Conservation (phyloP, 2,329 filamentous ascomycete genomes). For the Penicillium brasilianum region DNA sequence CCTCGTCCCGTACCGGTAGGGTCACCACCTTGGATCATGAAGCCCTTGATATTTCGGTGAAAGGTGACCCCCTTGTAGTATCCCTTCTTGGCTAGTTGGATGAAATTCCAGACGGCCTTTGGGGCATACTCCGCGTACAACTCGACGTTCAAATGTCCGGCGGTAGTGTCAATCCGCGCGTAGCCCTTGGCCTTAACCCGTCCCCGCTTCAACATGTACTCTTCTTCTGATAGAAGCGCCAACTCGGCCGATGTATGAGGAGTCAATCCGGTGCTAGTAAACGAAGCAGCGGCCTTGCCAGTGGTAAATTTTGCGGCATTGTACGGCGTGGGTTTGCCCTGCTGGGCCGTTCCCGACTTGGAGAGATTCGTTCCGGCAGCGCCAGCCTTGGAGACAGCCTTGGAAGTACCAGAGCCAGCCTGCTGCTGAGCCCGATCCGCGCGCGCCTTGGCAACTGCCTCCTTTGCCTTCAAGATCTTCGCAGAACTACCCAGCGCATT, state of each 20-base stretch:
- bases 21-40: constrained; percentile 98
- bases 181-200: constrained; percentile 91
- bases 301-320: constrained; percentile 92
- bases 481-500: constrained; percentile 75
- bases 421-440: constrained; percentile 68
- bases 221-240: constrained; percentile 86
- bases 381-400: constrained; percentile 33
- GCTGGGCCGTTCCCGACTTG: constrained; percentile 33
- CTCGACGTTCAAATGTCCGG: constrained; percentile 85
- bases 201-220: constrained; percentile 92
- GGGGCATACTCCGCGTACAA: constrained; percentile 90
- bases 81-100: constrained; percentile 82
- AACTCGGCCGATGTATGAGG: constrained; percentile 87
- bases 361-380: constrained; percentile 13
- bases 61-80: constrained; percentile 87
- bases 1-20: constrained; percentile 90
- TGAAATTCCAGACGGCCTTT: constrained; percentile 96
- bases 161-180: constrained; percentile 82
- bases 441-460: constrained; percentile 89
- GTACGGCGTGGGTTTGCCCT: constrained; percentile 60
- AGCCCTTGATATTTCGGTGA: constrained; percentile 91
- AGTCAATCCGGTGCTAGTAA: constrained; percentile 92
- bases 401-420: constrained; percentile 59
- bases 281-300: constrained; percentile 86
- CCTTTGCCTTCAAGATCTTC: constrained; percentile 89